Percentiles rank a stretch among this genome's conserved stretches.
Evolutionary conservation across 2,329 filamentous ascomycete species (phyloP).

Genomic region (Stagonosporopsis rhizophila): DNA sequence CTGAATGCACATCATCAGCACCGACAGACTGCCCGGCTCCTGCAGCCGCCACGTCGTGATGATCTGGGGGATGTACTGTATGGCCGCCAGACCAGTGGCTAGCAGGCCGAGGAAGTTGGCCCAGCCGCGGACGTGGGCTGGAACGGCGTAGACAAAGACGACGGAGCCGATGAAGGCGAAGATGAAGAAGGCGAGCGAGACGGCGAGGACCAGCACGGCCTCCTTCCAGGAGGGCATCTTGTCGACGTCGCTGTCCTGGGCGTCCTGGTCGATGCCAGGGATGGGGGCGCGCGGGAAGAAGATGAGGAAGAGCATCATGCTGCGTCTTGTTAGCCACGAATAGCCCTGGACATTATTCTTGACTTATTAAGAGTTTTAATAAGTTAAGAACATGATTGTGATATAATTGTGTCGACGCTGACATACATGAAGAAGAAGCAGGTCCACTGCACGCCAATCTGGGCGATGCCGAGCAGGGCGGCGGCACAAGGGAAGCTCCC

Average conservation of each 20-base stretch:
- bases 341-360: no score
- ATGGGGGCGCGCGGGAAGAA: constrained; percentile 70
- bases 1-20: constrained; percentile 98
- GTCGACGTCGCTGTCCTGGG: constrained; percentile 27
- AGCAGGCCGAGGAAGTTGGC: constrained; percentile 85
- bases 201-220: constrained; percentile 74
- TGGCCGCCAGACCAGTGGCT: constrained; percentile 76
- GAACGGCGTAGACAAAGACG: constrained; percentile 70
- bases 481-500: constrained; percentile 83
- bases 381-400: no score
- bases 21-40: constrained; percentile 88
- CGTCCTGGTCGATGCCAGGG: constrained; percentile 32
- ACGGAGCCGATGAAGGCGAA: constrained; percentile 69
- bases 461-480: constrained; percentile 84
- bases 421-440: constrained; percentile 90
- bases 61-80: constrained; percentile 96
- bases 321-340: constrained; percentile 50
- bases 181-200: constrained; percentile 80
- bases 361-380: no score
- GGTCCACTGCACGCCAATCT: constrained; percentile 89
- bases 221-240: constrained; percentile 71
- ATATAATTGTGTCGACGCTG: no score
- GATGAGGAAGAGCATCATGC: constrained; percentile 89
- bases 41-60: constrained; percentile 87
- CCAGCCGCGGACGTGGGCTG: constrained; percentile 74